A percentile compares a stretch with the other conserved stretches of the same genome.
phyloP scores from a whole-genome alignment of 2,329 filamentous ascomycete genomes.

The Sporothrix humicola region DNA sequence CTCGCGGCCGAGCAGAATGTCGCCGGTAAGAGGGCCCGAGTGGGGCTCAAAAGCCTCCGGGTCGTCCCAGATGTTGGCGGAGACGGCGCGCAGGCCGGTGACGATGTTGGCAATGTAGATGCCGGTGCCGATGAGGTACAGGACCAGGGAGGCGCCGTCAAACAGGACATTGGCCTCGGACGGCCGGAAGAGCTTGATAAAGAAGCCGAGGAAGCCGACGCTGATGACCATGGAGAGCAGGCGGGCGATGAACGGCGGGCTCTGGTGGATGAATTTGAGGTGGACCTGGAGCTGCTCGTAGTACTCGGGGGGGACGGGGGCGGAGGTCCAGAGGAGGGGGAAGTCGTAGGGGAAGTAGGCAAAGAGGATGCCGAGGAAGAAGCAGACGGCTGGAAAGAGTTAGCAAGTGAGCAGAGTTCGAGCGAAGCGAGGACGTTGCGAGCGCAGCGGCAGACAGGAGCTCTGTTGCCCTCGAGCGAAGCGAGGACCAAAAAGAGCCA shows the following conservation, averaged over 20 bases:
- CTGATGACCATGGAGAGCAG: constrained; percentile 93
- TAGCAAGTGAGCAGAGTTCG: constrained; percentile 32
- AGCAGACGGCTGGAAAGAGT: constrained; percentile 73
- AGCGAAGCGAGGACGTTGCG: not conserved
- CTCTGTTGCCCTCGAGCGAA: not conserved
- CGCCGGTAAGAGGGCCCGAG: constrained; percentile 56
- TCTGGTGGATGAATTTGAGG: constrained; percentile 87
- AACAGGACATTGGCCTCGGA: constrained; percentile 96
- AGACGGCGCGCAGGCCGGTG: constrained; percentile 87
- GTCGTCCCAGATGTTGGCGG: constrained; percentile 66
- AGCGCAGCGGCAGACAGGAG: not conserved
- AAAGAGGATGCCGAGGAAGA: constrained; percentile 98
- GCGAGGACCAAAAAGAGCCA: constrained; percentile 24
- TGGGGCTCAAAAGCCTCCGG: constrained; percentile 48
- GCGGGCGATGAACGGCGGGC: constrained; percentile 87
- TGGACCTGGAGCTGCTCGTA: constrained; percentile 87
- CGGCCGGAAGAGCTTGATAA: constrained; percentile 93
- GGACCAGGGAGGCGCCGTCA: constrained; percentile 78
- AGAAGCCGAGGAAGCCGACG: constrained; percentile 84
- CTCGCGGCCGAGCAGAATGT: constrained; percentile 77
- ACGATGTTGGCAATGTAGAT: constrained; percentile 97
- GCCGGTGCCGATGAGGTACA: constrained; percentile 85
- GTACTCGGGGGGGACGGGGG: constrained; percentile 68
- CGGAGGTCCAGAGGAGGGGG: constrained; percentile 80
- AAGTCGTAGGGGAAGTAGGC: constrained; percentile 96